Evolutionary conservation across 2,329 filamentous ascomycete species (phyloP), one percentile per base, ranked within the genome.

Genomic region (Cladosporium oxysporum): DNA sequence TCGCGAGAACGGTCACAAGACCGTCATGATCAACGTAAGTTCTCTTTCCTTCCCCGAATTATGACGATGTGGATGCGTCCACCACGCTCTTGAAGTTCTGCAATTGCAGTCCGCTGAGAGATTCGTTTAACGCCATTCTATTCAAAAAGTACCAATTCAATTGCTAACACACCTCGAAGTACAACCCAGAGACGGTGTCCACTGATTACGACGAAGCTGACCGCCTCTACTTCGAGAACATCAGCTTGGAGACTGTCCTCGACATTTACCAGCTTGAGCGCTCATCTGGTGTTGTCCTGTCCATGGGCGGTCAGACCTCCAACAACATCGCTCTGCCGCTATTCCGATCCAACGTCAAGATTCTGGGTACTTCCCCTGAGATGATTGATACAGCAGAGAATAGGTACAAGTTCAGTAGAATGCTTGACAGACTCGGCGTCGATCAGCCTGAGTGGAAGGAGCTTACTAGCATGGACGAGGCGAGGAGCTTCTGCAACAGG

Each of bases 371-470:
- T 1, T 97, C 94, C 0, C 95, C 95, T 11, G 95, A 99, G 79
- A 98, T 98, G 94, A 98, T 99, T 75, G 95, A 99, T 78, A 92
- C 87, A 41, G 95, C 95, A 1, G 95, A 99, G 83, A 98, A 99
- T 79, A 86, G 95, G 66, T 98, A 96, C 86, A 98, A 98, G 84
- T 98, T 98, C 84, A 97, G 93, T 52, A 92, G 95, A 75, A 97
- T 98, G 92, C 85, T 98, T 71, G 95, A 99, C 79, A 87, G 91
- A 72, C 97, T 98, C 71, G 90, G 86, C 29, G 95, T 99, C 35
- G 95, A 99, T 77, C 95, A 99, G 81, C 95, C 95, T 6, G 91
- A 91, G 8, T 99, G 95, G 95, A 98, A 97, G 82, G 95, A 98
- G 79, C 84, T 98, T 64, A 98, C 93, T 2, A 97, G 92, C 82